phyloP scores from a whole-genome alignment of 1,284 basidiomycete genomes.

The Ustilago bromivora region DNA sequence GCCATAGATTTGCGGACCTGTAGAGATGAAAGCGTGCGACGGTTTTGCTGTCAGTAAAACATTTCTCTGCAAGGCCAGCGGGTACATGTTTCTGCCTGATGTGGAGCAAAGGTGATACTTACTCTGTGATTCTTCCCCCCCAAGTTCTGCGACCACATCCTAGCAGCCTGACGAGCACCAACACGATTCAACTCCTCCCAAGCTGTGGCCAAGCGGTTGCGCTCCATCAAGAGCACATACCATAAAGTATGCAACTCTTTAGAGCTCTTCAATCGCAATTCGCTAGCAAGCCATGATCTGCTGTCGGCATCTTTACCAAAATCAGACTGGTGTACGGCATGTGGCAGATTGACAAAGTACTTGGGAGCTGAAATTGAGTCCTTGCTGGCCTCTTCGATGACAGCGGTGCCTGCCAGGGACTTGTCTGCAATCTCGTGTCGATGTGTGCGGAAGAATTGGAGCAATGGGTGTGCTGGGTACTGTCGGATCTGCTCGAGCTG shows the following conservation, averaged over 20 bases:
- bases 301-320: slow-evolving; percentile 46
- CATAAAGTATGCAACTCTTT: slow-evolving; percentile 67
- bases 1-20: slow-evolving; percentile 97
- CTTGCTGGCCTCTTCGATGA: slow-evolving; percentile 31
- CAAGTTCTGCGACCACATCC: slow-evolving; percentile 55
- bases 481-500: slow-evolving; percentile 47
- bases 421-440: slow-evolving; percentile 37
- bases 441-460: slow-evolving; percentile 61
- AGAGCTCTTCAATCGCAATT: slow-evolving; percentile 62
- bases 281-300: slow-evolving; percentile 62
- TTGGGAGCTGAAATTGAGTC: slow-evolving; percentile 22
- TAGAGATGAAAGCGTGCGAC: background rate
- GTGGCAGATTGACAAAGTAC: slow-evolving; percentile 46
- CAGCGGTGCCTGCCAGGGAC: slow-evolving; percentile 31
- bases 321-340: slow-evolving; percentile 45
- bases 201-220: slow-evolving; percentile 62
- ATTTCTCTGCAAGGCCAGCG: too few relatives aligned
- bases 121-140: slow-evolving; percentile 60
- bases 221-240: slow-evolving; percentile 66
- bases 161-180: slow-evolving; percentile 48
- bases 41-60: background rate
- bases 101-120: slow-evolving; percentile 22
- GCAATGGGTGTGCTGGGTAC: slow-evolving; percentile 65
- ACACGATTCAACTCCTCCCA: slow-evolving; percentile 62
- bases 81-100: background rate